phyloP scores from a whole-genome alignment of 306 rosid genomes.

The Casuarina equisetifolia region DNA sequence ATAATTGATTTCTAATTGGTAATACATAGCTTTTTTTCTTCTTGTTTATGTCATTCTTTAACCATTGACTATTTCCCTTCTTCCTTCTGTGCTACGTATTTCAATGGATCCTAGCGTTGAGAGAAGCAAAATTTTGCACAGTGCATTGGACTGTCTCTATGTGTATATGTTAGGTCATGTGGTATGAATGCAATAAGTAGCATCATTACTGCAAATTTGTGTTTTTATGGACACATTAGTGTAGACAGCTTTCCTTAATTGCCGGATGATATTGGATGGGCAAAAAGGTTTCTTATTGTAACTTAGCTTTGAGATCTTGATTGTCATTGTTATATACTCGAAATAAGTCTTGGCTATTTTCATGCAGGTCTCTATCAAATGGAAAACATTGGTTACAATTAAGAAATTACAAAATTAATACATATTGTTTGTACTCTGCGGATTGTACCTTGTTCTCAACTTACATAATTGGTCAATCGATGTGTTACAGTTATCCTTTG shows the following conservation, averaged over 20 bases:
- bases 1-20: not conserved
- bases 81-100: not conserved
- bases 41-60: not conserved
- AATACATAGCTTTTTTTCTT: not conserved
- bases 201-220: not conserved
- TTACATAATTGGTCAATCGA: too few species aligned
- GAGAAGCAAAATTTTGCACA: not conserved
- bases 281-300: conserved; percentile 1
- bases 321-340: conserved; percentile 19
- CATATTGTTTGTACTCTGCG: too few species aligned
- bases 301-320: not conserved
- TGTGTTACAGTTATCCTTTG: too few species aligned
- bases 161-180: not conserved
- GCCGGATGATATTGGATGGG: not conserved
- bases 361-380: too few species aligned
- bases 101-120: not conserved
- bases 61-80: not conserved
- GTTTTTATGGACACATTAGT: not conserved
- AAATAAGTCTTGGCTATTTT: too few species aligned
- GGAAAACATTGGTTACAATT: too few species aligned
- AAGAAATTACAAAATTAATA: too few species aligned
- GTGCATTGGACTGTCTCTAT: not conserved
- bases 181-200: not conserved
- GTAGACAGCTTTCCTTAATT: not conserved
- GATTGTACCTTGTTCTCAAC: too few species aligned